These are phyloP conservation scores for Boechera stricta DNA, from an alignment of 345 rosid genomes.

Conservation along the genomic window DNA sequence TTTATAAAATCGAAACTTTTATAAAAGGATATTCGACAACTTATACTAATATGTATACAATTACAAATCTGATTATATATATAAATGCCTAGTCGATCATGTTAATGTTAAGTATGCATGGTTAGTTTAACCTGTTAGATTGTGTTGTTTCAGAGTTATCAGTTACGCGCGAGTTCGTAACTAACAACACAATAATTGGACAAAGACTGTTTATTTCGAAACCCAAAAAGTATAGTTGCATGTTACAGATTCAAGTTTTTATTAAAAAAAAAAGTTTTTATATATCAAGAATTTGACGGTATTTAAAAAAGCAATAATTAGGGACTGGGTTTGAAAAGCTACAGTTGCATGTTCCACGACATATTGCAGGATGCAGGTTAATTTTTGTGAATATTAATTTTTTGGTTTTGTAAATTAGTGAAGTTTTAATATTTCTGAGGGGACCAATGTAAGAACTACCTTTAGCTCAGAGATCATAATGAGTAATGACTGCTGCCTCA, in stretches of 20 bases:
- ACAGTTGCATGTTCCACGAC: neutral
- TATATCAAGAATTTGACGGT: too few species aligned
- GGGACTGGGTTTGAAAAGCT: too few species aligned
- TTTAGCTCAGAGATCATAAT: slow-evolving; percentile 21
- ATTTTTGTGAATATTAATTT: neutral
- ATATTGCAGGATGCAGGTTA: neutral
- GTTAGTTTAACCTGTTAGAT: neutral
- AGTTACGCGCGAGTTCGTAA: neutral
- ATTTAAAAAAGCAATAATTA: too few species aligned
- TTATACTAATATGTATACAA: neutral
- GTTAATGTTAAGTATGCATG: neutral
- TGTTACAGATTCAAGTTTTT: too few species aligned
- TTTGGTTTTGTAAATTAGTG: neutral
- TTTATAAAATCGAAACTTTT: too few species aligned
- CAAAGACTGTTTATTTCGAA: neutral
- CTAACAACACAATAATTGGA: neutral
- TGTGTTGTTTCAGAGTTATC: neutral
- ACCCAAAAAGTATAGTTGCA: too few species aligned
- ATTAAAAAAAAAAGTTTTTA: too few species aligned
- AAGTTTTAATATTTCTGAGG: slow-evolving; percentile 2
- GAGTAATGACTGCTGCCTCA: slow-evolving; percentile 16
- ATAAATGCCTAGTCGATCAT: too few species aligned
- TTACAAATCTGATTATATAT: neutral
- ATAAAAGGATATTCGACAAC: too few species aligned
- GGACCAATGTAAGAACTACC: neutral